Conservation (phyloP, 306 rosid species). For the Clitoria ternatea region DNA sequence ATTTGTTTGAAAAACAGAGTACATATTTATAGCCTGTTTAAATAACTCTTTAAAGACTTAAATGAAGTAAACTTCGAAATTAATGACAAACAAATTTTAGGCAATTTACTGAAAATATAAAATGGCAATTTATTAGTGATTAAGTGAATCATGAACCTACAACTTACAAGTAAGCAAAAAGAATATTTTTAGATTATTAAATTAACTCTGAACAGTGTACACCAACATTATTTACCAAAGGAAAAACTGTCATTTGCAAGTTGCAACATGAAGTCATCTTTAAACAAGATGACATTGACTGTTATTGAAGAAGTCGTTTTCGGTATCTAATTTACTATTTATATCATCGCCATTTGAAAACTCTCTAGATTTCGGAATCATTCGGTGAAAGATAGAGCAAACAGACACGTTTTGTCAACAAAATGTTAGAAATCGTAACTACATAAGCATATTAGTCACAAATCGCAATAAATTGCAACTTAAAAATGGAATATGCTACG, state of each 20-base stretch:
- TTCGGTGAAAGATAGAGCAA: background rate
- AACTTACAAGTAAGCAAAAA: background rate
- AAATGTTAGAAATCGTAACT: background rate
- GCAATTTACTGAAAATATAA: background rate
- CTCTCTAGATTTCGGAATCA: background rate
- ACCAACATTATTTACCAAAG: background rate
- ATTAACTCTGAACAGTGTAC: background rate
- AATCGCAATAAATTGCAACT: background rate
- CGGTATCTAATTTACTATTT: background rate
- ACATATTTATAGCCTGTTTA: background rate
- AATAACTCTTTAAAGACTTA: background rate
- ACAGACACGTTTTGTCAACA: background rate
- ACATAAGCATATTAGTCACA: background rate
- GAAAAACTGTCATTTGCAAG: background rate
- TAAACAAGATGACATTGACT: background rate
- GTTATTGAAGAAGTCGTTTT: background rate
- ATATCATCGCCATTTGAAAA: background rate
- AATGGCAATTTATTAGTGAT: background rate
- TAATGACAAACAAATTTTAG: background rate
- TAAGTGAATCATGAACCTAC: background rate
- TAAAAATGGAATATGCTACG: background rate
- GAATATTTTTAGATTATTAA: background rate
- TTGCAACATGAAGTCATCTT: background rate
- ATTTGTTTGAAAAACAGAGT: background rate
- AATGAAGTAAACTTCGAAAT: background rate